These are phyloP conservation scores for Sphenostylis stenocarpa DNA, from an alignment of 306 rosid species.

Conservation along the genomic window DNA sequence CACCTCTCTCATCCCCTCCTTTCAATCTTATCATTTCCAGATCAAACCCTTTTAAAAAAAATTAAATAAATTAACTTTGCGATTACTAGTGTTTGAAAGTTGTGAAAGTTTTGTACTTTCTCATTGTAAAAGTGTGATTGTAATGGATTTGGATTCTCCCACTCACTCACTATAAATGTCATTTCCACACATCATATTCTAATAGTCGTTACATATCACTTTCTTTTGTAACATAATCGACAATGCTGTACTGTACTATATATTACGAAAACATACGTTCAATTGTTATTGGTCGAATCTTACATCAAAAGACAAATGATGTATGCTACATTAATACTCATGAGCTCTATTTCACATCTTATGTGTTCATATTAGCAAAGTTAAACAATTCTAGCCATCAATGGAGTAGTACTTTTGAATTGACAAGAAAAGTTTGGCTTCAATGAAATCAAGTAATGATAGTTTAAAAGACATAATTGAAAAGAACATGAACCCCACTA, in stretches of 20 bases:
- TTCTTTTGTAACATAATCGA: background rate
- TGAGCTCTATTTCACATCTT: no score
- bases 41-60: no score
- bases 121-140: background rate
- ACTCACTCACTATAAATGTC: background rate
- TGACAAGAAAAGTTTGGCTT: background rate
- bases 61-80: no score
- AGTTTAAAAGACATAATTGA: background rate
- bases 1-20: background rate
- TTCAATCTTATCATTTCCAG: conserved; percentile 12
- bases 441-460: conserved; percentile 17
- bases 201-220: background rate
- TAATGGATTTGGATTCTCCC: background rate
- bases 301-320: background rate
- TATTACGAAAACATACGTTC: background rate
- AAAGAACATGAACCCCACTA: conserved; percentile 67
- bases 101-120: background rate
- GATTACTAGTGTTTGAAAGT: no score
- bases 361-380: background rate
- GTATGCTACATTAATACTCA: no score
- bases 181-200: background rate
- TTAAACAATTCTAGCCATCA: background rate
- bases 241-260: background rate
- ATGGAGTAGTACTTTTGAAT: background rate
- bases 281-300: background rate